Percentiles rank a stretch among this genome's conserved stretches.
These are phyloP conservation scores for Teunomyces lycoperdinae DNA, from an alignment of 805 yeast species.

Conservation along the genomic window DNA sequence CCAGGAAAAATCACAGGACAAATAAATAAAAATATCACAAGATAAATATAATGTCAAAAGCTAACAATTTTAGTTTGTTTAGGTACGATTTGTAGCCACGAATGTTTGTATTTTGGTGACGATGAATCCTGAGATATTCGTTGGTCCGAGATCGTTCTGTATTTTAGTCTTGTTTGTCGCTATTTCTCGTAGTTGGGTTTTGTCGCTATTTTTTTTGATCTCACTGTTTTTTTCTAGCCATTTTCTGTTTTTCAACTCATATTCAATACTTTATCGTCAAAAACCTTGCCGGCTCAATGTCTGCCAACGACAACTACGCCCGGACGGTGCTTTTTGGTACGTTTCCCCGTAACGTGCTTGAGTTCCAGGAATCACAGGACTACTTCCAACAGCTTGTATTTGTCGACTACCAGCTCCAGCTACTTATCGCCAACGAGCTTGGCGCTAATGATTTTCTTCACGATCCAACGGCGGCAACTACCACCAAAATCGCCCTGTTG, in stretches of 20 bases:
- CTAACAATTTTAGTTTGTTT: not conserved
- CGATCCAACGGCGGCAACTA: constrained; percentile 1
- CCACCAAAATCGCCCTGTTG: constrained; percentile 22
- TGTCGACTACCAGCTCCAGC: constrained; percentile 38
- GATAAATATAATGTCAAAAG: not conserved
- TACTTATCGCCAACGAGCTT: constrained; percentile 17
- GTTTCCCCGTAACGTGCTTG: constrained; percentile 34
- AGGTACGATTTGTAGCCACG: too few species aligned
- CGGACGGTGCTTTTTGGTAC: constrained; percentile 33
- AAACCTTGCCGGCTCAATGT: not conserved
- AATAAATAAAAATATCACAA: not conserved
- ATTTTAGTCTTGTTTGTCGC: not conserved
- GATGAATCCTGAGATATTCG: too few species aligned
- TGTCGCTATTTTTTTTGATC: not conserved
- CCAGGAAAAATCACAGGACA: too few species aligned
- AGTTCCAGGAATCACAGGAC: constrained; percentile 32
- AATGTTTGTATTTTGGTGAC: too few species aligned
- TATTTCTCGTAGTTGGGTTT: not conserved
- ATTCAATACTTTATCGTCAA: not conserved
- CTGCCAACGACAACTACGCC: constrained; percentile 23
- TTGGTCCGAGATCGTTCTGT: too few species aligned
- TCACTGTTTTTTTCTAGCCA: not conserved
- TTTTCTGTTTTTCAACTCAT: not conserved
- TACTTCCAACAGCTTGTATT: constrained; percentile 33
- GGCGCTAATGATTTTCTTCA: constrained; percentile 19